phyloP scores from a whole-genome alignment of 2,329 filamentous ascomycete species.

The Corinectria fuckeliana region DNA sequence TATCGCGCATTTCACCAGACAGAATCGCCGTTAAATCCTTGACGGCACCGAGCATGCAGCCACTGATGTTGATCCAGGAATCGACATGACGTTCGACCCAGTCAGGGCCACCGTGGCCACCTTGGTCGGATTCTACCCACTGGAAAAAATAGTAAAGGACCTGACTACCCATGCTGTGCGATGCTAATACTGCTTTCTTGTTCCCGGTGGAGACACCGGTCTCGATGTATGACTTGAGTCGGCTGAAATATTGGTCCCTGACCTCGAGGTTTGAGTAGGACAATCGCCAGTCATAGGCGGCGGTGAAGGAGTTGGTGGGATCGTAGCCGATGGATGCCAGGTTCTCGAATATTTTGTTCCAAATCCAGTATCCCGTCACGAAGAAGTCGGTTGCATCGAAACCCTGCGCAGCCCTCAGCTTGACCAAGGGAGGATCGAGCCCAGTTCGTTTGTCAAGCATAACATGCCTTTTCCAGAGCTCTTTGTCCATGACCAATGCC shows the following conservation, averaged over 20 bases:
- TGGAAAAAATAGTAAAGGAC: slow-evolving; percentile 85
- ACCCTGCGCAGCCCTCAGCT: slow-evolving; percentile 90
- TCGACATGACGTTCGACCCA: slow-evolving; percentile 94
- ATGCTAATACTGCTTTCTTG: slow-evolving; percentile 84
- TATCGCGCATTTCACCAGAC: slow-evolving; percentile 98
- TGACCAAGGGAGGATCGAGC: slow-evolving; percentile 87
- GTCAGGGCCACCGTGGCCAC: slow-evolving; percentile 79
- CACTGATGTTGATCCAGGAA: slow-evolving; percentile 97
- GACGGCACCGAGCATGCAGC: slow-evolving; percentile 94
- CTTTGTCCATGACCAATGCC: slow-evolving; percentile 90
- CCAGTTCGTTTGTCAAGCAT: slow-evolving; percentile 95
- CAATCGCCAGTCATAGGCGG: slow-evolving; percentile 88
- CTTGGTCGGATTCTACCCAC: slow-evolving; percentile 79
- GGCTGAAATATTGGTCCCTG: slow-evolving; percentile 92
- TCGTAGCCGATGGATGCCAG: slow-evolving; percentile 96
- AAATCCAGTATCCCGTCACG: slow-evolving; percentile 93
- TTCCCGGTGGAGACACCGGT: slow-evolving; percentile 74
- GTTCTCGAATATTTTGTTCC: slow-evolving; percentile 98
- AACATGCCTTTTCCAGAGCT: slow-evolving; percentile 93
- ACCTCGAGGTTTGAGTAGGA: slow-evolving; percentile 89
- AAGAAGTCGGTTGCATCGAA: slow-evolving; percentile 99
- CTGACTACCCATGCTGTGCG: slow-evolving; percentile 97
- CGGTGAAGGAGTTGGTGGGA: slow-evolving; percentile 75
- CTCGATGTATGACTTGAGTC: slow-evolving; percentile 90
- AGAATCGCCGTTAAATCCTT: slow-evolving; percentile 91